Percentiles rank a stretch among this genome's conserved stretches.
These are phyloP conservation scores for Platanthera zijinensis DNA, from an alignment of 106 monocot species.

Conservation along the genomic window DNA sequence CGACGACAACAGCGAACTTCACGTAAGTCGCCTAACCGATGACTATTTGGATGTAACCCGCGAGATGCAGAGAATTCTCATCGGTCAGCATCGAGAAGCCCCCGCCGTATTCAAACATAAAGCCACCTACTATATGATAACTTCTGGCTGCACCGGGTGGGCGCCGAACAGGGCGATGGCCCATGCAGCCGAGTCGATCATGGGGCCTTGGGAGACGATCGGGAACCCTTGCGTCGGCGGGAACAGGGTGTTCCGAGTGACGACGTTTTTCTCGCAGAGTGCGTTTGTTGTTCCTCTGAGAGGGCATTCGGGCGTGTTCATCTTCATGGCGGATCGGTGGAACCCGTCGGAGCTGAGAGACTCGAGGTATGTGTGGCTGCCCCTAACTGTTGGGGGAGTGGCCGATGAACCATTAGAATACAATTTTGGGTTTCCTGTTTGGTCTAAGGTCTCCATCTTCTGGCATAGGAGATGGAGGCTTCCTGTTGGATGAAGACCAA, in stretches of 20 bases:
- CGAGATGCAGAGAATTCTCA: constrained; percentile 46
- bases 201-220: constrained; percentile 95
- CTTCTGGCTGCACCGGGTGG: constrained; percentile 93
- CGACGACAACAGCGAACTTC: constrained; percentile 76
- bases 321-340: constrained; percentile 97
- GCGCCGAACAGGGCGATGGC: constrained; percentile 76
- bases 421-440: constrained; percentile 60
- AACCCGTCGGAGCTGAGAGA: constrained; percentile 73
- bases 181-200: constrained; percentile 74
- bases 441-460: constrained; percentile 64
- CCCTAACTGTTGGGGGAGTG: constrained; percentile 62
- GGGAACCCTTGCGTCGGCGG: constrained; percentile 91
- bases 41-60: constrained; percentile 61
- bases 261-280: constrained; percentile 86
- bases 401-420: constrained; percentile 84
- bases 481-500: constrained; percentile 17
- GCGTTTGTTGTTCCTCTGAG: constrained; percentile 66
- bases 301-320: constrained; percentile 54
- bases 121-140: constrained; percentile 92
- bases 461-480: constrained; percentile 69
- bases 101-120: constrained; percentile 75
- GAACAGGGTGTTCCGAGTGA: constrained; percentile 55
- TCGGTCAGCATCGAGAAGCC: constrained; percentile 78
- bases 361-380: constrained; percentile 94
- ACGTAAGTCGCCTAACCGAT: constrained; percentile 63